Conservation (phyloP, 306 rosid species). For the Medicago arabica region DNA sequence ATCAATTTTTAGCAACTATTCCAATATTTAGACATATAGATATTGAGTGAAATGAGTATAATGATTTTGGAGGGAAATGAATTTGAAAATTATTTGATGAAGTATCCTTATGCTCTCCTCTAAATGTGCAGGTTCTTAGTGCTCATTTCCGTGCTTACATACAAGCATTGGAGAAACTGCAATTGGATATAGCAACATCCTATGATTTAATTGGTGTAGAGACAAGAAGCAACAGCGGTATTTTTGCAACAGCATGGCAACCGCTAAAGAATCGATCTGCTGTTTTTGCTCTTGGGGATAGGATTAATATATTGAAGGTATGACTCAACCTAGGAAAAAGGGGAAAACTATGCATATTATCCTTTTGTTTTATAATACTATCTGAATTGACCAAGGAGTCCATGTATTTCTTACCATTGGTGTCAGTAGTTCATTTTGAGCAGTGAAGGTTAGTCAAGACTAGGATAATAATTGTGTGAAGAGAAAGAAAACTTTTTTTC, state of each 20-base stretch:
- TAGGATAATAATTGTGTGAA: slow-evolving; percentile 10
- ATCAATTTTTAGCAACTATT: slow-evolving; percentile 19
- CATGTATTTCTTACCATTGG: background rate
- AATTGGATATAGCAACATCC: slow-evolving; percentile 93
- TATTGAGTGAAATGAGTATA: background rate
- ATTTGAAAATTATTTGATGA: slow-evolving; percentile 31
- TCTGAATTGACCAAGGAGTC: slow-evolving; percentile 30
- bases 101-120: slow-evolving; percentile 31
- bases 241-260: slow-evolving; percentile 84
- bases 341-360: slow-evolving; percentile 19
- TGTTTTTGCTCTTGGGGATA: slow-evolving; percentile 91
- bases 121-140: slow-evolving; percentile 84
- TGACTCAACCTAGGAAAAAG: slow-evolving; percentile 10
- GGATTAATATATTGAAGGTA: slow-evolving; percentile 88
- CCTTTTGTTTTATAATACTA: slow-evolving; percentile 28
- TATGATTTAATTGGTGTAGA: slow-evolving; percentile 97
- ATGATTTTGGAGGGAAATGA: slow-evolving; percentile 15
- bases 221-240: slow-evolving; percentile 77
- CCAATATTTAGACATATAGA: background rate
- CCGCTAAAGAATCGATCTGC: slow-evolving; percentile 97
- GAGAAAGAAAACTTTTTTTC: background rate
- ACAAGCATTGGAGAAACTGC: slow-evolving; percentile 92
- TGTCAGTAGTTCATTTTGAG: slow-evolving; percentile 12
- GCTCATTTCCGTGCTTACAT: slow-evolving; percentile 98
- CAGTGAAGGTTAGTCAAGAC: slow-evolving; percentile 27